These are phyloP conservation scores for Hamamelis virginiana DNA, from an alignment of 164 flowering plant species.

Conservation along the genomic window DNA sequence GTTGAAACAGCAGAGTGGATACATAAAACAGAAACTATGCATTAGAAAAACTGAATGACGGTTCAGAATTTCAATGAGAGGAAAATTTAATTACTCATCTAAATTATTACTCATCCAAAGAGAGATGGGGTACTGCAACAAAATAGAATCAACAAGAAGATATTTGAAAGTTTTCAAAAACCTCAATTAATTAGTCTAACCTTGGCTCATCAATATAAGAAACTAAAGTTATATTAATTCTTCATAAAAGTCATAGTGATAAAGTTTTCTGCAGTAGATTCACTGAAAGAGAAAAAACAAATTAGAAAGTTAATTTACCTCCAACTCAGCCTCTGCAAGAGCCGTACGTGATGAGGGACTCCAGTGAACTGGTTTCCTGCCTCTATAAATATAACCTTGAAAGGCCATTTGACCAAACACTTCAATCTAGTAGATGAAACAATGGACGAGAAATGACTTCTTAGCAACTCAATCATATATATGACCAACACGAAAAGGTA, in stretches of 20 bases:
- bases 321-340: constrained; percentile 98
- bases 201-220: not conserved
- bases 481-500: not conserved
- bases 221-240: not conserved
- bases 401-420: constrained; percentile 90
- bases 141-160: not conserved
- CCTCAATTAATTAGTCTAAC: too few relatives aligned
- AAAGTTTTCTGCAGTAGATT: not conserved
- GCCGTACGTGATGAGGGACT: constrained; percentile 98
- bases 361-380: constrained; percentile 98
- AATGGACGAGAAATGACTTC: constrained; percentile 7
- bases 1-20: not conserved
- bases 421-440: constrained; percentile 59
- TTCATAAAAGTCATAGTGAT: not conserved
- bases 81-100: not conserved
- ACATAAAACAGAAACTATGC: not conserved
- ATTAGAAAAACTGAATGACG: not conserved
- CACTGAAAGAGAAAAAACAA: not conserved
- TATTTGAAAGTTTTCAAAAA: too few relatives aligned
- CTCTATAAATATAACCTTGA: constrained; percentile 86
- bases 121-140: not conserved
- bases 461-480: constrained; percentile 9
- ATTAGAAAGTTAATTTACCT: constrained; percentile 43
- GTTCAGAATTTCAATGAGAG: not conserved
- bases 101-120: not conserved